Base-by-base conservation (phyloP, 805 yeast species). In the Vanderwaltozyma tropicalis region DNA sequence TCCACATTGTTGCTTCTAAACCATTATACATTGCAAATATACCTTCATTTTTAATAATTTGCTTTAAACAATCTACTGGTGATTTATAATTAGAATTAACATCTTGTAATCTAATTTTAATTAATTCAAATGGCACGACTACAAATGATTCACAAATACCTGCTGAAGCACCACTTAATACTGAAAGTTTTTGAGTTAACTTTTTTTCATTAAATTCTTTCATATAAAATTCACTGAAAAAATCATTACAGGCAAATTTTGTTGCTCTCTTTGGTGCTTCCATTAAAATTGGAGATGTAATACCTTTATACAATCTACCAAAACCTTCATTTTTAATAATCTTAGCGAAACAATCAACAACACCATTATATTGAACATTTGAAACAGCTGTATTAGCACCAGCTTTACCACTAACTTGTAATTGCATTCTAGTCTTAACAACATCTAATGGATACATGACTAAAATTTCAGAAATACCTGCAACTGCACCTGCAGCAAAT, bases 211-310 rank as follows among this genome's bases (percentile, higher is more conserved):
- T 60, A 32, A 82, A 70, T 37, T 85, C 94, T 59, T 88, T 86
- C 16, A 66, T 58, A 72, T 87, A 89, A 49, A 87, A 62, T 61
- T 80, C 80, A 37, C 95, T 89, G 81, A 95, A 92, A 61, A 86
- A 94, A 59, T 92, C 98, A 59, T 92, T 92, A 44, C 96, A 95
- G 37, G 97, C 96, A 59, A 92, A 92, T 63, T 92, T 92, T 48
- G 95, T 88, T 30, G 98, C 98, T 68, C 99, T 78, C 71, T 92
- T 92, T 47, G 98, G 98, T 12, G 97, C 98, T 63, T 92, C 99
- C 98, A 92, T 92, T 53, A 92, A 69, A 49, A 92, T 85, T 25
- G 99, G 99, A 18, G 98, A 95, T 22, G 83, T 67, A 53, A 92
- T 92, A 48, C 99, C 99, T 57, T 88, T 78, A 66, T 92, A 92